phyloP scores from a whole-genome alignment of 805 yeast genomes.

The Tetrapisispora taiwanensis region DNA sequence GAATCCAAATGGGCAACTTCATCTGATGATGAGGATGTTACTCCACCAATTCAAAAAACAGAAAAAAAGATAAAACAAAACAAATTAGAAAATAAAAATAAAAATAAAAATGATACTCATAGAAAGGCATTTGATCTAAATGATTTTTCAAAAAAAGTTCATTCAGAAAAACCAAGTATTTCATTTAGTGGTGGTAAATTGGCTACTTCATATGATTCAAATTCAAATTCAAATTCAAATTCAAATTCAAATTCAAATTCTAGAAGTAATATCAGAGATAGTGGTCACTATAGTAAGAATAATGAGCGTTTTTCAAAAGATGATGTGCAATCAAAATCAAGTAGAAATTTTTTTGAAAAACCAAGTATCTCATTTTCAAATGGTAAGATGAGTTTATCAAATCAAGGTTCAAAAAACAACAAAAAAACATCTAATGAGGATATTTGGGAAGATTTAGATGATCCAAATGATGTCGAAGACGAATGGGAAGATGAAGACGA shows the following conservation, averaged over 20 bases:
- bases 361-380: slow-evolving; percentile 1
- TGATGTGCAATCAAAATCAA: neutral
- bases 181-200: slow-evolving; percentile 2
- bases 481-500: neutral
- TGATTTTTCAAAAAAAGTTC: neutral
- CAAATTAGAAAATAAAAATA: neutral
- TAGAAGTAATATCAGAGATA: neutral
- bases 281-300: neutral
- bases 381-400: slow-evolving; percentile 1
- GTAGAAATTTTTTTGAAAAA: neutral
- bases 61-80: slow-evolving; percentile 1
- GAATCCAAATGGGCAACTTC: slow-evolving; percentile 26
- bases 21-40: slow-evolving; percentile 3
- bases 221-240: too few relatives aligned
- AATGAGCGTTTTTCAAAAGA: neutral
- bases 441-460: neutral
- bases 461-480: neutral
- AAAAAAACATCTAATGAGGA: neutral
- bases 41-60: neutral
- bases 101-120: neutral
- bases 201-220: neutral
- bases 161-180: neutral
- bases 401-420: neutral
- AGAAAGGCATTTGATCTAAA: neutral
- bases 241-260: neutral